Conservation (phyloP, 768 basidiomycete genomes). For the Auriscalpium vulgare region DNA sequence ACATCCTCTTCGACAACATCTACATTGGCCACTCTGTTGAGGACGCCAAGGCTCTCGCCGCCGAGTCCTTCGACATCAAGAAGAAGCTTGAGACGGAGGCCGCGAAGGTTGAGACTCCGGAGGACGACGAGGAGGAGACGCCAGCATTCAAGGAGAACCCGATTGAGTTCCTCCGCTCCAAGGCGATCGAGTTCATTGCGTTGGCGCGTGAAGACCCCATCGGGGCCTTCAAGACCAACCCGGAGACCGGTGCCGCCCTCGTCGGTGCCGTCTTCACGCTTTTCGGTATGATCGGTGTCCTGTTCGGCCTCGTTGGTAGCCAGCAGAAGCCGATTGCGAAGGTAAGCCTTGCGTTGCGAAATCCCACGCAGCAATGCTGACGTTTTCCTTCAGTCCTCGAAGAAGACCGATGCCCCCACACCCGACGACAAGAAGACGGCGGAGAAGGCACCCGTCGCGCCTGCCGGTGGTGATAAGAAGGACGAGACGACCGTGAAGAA, state of each 20-base stretch:
- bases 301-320: slow-evolving; percentile 73
- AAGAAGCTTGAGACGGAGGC: slow-evolving; percentile 66
- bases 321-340: slow-evolving; percentile 67
- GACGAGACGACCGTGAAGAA: slow-evolving; percentile 65
- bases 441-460: slow-evolving; percentile 58
- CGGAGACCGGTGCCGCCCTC: slow-evolving; percentile 79
- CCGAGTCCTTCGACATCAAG: slow-evolving; percentile 90
- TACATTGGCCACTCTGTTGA: slow-evolving; percentile 86
- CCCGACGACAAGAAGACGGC: slow-evolving; percentile 56
- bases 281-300: slow-evolving; percentile 75
- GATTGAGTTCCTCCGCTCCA: slow-evolving; percentile 69
- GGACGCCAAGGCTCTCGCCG: slow-evolving; percentile 77
- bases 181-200: slow-evolving; percentile 75
- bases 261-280: slow-evolving; percentile 67
- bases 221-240: slow-evolving; percentile 78
- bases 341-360: slow-evolving; percentile 29
- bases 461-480: slow-evolving; percentile 70
- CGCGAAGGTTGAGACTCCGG: slow-evolving; percentile 42
- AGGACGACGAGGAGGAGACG: slow-evolving; percentile 34
- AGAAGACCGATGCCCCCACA: slow-evolving; percentile 67
- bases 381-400: slow-evolving; percentile 42
- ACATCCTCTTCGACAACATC: slow-evolving; percentile 89
- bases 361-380: background rate
- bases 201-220: slow-evolving; percentile 69
- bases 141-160: slow-evolving; percentile 65